A percentile compares a stretch with the other conserved stretches of the same genome.
These are phyloP conservation scores for Capronia epimyces DNA, from an alignment of 2,329 filamentous ascomycete species.

Conservation along the genomic window DNA sequence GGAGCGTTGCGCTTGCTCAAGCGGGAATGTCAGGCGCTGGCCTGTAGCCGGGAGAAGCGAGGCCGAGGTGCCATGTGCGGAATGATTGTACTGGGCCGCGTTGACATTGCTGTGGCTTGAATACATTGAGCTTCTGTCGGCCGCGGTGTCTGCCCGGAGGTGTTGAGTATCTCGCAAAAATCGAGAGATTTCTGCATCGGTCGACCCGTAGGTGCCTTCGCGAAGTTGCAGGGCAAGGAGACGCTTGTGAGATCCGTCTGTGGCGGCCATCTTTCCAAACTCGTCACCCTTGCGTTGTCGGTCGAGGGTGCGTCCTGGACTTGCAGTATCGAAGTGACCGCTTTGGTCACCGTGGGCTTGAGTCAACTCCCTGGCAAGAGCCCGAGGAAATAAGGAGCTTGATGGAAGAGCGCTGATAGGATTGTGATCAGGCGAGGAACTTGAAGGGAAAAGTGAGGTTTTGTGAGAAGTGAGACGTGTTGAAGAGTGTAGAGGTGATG, in stretches of 20 bases:
- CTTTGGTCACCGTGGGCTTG: too few species aligned
- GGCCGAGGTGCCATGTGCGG: conserved; percentile 5
- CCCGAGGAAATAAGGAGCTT: not conserved
- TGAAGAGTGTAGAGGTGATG: not conserved
- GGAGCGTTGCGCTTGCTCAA: too few species aligned
- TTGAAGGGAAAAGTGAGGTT: conserved; percentile 9
- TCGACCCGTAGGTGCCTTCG: conserved; percentile 4
- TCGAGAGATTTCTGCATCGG: conserved; percentile 12
- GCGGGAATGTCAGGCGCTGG: conserved; percentile 12
- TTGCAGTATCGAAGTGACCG: too few species aligned
- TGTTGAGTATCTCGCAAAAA: conserved; percentile 12
- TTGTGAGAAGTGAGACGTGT: not conserved
- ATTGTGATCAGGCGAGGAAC: conserved; percentile 12
- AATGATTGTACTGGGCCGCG: not conserved
- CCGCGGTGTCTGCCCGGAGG: not conserved
- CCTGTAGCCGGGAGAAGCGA: conserved; percentile 3
- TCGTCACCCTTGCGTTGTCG: not conserved
- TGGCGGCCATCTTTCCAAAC: not conserved
- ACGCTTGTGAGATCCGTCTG: not conserved
- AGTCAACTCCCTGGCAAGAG: not conserved
- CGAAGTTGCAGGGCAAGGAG: not conserved
- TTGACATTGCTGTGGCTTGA: not conserved
- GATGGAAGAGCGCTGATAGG: not conserved
- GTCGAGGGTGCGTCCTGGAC: not conserved
- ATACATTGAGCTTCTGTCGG: not conserved